Percentiles rank a stretch among this genome's conserved stretches.
Conservation (phyloP, 2,329 filamentous ascomycete species). For the Apiospora aurea region DNA sequence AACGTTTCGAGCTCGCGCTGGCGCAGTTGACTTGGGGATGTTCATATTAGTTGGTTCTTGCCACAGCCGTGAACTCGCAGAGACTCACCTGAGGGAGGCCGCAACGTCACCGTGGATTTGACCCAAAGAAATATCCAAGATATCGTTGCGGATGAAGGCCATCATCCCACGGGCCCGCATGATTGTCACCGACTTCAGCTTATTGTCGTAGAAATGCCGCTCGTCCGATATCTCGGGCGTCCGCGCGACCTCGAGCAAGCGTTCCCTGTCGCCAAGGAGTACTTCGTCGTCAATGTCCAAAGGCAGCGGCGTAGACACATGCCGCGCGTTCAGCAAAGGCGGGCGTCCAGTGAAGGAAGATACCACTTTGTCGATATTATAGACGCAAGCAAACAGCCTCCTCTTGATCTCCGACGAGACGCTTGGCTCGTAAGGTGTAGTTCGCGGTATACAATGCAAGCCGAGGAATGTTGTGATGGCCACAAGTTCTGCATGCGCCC, state of each 20-base stretch:
- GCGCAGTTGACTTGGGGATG: slow-evolving; percentile 43
- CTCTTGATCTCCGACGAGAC: slow-evolving; percentile 46
- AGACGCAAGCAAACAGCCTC: slow-evolving; percentile 46
- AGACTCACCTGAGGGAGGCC: slow-evolving; percentile 34
- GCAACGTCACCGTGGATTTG: slow-evolving; percentile 44
- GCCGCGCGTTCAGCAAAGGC: slow-evolving; percentile 58
- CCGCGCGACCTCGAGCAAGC: slow-evolving; percentile 45
- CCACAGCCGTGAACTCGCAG: no score
- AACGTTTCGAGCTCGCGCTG: slow-evolving; percentile 38
- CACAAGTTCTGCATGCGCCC: slow-evolving; percentile 46
- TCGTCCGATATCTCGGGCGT: not conserved
- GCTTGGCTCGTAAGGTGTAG: slow-evolving; percentile 40
- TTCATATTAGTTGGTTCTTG: not conserved
- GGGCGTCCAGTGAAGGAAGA: slow-evolving; percentile 62
- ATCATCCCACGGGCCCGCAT: slow-evolving; percentile 54
- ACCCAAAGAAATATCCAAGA: slow-evolving; percentile 59
- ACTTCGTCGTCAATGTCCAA: slow-evolving; percentile 61
- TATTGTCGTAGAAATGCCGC: slow-evolving; percentile 37
- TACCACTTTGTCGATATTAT: slow-evolving; percentile 56
- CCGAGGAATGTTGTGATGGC: slow-evolving; percentile 47
- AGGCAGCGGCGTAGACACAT: slow-evolving; percentile 60
- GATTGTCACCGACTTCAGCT: slow-evolving; percentile 52
- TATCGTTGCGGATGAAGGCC: slow-evolving; percentile 59
- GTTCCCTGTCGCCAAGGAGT: slow-evolving; percentile 51
- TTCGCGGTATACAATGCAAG: slow-evolving; percentile 39